These are phyloP conservation scores for Ogataea pini DNA, from an alignment of 805 yeast species.

Conservation along the genomic window DNA sequence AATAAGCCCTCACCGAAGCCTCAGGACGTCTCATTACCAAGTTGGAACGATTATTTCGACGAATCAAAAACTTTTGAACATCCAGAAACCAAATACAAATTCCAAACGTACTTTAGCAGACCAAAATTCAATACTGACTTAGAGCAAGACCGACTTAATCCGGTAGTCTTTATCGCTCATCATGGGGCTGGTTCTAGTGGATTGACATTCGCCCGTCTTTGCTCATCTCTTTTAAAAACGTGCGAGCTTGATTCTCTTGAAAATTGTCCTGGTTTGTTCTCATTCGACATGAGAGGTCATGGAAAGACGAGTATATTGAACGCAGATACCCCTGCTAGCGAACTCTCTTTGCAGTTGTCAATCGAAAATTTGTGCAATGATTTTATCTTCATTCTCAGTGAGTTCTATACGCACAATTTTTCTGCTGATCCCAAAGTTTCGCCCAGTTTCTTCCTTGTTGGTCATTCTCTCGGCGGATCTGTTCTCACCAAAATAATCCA, in stretches of 20 bases:
- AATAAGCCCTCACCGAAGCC: background rate
- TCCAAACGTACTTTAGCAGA: slow-evolving; percentile 58
- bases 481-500: slow-evolving; percentile 59
- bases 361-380: slow-evolving; percentile 60
- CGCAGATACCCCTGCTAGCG: background rate
- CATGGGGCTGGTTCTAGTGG: slow-evolving; percentile 97
- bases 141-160: slow-evolving; percentile 34
- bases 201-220: slow-evolving; percentile 66
- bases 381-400: slow-evolving; percentile 47
- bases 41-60: slow-evolving; percentile 40
- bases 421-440: slow-evolving; percentile 13
- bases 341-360: slow-evolving; percentile 34
- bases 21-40: slow-evolving; percentile 10
- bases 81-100: slow-evolving; percentile 32
- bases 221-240: slow-evolving; percentile 42
- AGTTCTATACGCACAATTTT: slow-evolving; percentile 35
- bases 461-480: slow-evolving; percentile 94
- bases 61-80: slow-evolving; percentile 26
- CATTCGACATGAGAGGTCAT: slow-evolving; percentile 86
- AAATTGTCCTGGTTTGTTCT: slow-evolving; percentile 58
- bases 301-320: slow-evolving; percentile 49
- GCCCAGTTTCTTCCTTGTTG: slow-evolving; percentile 60
- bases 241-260: slow-evolving; percentile 33
- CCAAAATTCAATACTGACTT: slow-evolving; percentile 39
- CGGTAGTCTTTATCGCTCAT: slow-evolving; percentile 67